A percentile compares a stretch with the other conserved stretches of the same genome.
Evolutionary conservation across 1,139 yeast species (phyloP).

Genomic region (Lodderomyces margitis): DNA sequence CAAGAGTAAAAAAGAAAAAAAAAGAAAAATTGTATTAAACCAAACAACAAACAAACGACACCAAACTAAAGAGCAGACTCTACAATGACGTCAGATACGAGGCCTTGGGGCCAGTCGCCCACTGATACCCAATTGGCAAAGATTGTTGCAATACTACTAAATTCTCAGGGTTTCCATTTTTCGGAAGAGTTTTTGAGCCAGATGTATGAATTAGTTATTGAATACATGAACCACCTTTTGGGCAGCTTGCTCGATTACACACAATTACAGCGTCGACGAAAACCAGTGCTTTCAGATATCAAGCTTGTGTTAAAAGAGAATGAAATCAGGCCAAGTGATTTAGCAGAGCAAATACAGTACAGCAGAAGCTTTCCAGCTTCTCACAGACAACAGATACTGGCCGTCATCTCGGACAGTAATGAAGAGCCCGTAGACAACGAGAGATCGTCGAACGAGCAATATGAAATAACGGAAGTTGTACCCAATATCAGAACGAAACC

Average conservation of each 20-base stretch:
- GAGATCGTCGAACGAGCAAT: conserved; percentile 33
- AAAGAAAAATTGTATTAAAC: not conserved
- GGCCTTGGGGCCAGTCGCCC: conserved; percentile 17
- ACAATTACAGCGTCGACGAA: conserved; percentile 65
- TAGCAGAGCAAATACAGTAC: conserved; percentile 40
- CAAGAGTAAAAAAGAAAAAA: conserved; percentile 1
- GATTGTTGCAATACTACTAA: conserved; percentile 33
- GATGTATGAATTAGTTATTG: conserved; percentile 46
- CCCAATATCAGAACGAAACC: conserved; percentile 53
- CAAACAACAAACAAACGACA: not conserved
- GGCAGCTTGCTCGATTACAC: conserved; percentile 51
- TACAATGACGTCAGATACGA: conserved; percentile 1
- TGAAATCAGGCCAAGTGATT: conserved; percentile 41
- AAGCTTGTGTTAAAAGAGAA: conserved; percentile 47
- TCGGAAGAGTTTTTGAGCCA: conserved; percentile 47
- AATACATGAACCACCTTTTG: conserved; percentile 49
- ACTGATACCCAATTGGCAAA: conserved; percentile 38
- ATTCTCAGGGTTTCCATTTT: conserved; percentile 34
- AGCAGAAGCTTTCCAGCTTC: conserved; percentile 8
- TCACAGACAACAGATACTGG: not conserved
- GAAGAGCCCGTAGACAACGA: not conserved
- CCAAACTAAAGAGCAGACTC: not conserved
- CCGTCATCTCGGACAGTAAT: not conserved
- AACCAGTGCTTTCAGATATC: conserved; percentile 60
- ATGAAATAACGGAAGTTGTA: conserved; percentile 50